Conservation (phyloP, 2,329 filamentous ascomycete genomes). For the Cladosporium sp. region DNA sequence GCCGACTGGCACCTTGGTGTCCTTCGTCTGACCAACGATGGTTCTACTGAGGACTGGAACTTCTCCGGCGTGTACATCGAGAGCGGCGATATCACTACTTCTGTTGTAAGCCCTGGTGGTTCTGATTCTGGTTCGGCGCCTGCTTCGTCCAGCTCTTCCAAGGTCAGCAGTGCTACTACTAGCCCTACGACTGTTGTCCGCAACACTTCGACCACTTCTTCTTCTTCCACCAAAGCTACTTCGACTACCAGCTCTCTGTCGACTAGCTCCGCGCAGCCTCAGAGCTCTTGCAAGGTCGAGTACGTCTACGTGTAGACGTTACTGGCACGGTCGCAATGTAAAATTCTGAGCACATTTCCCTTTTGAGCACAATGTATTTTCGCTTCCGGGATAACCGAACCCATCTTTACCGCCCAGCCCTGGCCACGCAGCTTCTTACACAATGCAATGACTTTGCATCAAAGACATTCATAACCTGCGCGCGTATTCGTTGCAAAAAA, state of each 20-base stretch:
- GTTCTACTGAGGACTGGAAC: conserved; percentile 60
- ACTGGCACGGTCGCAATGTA: no score
- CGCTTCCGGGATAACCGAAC: no score
- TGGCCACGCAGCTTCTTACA: no score
- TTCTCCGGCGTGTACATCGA: conserved; percentile 71
- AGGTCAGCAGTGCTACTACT: conserved; percentile 10
- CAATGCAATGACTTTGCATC: no score
- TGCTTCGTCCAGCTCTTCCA: background rate
- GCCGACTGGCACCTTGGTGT: conserved; percentile 70
- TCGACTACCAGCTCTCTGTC: conserved; percentile 3
- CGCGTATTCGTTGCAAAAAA: no score
- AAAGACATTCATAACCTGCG: no score
- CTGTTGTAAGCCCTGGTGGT: conserved; percentile 20
- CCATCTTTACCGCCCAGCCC: no score
- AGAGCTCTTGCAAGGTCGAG: conserved; percentile 14
- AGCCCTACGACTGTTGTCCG: conserved; percentile 4
- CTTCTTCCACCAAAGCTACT: conserved; percentile 16
- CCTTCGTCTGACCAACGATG: conserved; percentile 57
- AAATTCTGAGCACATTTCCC: no score
- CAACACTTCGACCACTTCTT: conserved; percentile 18
- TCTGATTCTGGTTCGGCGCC: conserved; percentile 8
- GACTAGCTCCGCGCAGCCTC: background rate
- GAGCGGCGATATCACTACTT: conserved; percentile 41
- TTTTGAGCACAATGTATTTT: no score
- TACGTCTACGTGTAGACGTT: conserved; percentile 15